Evolutionary conservation across 192 early-diverging fungal species (phyloP).

Genomic region (Allomyces macrogynus): DNA sequence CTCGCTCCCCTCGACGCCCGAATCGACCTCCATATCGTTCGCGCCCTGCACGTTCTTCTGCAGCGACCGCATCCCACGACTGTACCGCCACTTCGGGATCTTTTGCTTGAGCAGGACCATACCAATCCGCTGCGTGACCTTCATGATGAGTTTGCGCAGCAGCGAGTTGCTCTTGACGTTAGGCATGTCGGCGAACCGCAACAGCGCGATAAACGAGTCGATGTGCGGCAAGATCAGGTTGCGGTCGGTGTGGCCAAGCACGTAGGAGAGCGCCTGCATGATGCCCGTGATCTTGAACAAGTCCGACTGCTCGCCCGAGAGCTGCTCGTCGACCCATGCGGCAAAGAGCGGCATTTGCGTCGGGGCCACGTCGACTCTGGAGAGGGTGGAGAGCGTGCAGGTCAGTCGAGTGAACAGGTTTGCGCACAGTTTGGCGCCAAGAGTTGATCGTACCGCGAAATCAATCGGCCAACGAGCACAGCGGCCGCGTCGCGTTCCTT

Average conservation of each 20-base stretch:
- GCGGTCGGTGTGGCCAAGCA: slow-evolving; percentile 31
- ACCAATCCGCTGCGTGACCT: slow-evolving; percentile 66
- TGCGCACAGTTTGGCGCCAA: background rate
- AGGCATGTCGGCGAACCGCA: slow-evolving; percentile 18
- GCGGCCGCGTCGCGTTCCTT: slow-evolving; percentile 75
- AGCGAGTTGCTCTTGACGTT: slow-evolving; percentile 45
- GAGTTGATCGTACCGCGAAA: slow-evolving; percentile 37
- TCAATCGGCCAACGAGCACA: slow-evolving; percentile 56
- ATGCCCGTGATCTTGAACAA: slow-evolving; percentile 39
- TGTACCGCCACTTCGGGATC: slow-evolving; percentile 44
- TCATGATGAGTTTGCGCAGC: slow-evolving; percentile 58
- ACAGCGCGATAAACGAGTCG: slow-evolving; percentile 10
- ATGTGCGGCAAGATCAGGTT: slow-evolving; percentile 34
- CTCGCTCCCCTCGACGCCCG: slow-evolving; percentile 5
- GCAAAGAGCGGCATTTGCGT: slow-evolving; percentile 43
- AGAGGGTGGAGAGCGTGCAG: background rate
- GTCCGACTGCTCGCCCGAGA: slow-evolving; percentile 9
- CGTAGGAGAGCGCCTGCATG: slow-evolving; percentile 35
- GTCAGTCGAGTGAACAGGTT: background rate
- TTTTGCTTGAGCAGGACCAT: slow-evolving; percentile 54
- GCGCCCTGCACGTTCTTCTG: slow-evolving; percentile 27
- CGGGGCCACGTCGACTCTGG: slow-evolving; percentile 41
- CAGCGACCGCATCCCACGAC: slow-evolving; percentile 43
- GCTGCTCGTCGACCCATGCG: slow-evolving; percentile 37
- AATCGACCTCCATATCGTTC: slow-evolving; percentile 12